phyloP scores from a whole-genome alignment of 1,139 yeast genomes.

The Suzukiozyma palmioleophila region DNA sequence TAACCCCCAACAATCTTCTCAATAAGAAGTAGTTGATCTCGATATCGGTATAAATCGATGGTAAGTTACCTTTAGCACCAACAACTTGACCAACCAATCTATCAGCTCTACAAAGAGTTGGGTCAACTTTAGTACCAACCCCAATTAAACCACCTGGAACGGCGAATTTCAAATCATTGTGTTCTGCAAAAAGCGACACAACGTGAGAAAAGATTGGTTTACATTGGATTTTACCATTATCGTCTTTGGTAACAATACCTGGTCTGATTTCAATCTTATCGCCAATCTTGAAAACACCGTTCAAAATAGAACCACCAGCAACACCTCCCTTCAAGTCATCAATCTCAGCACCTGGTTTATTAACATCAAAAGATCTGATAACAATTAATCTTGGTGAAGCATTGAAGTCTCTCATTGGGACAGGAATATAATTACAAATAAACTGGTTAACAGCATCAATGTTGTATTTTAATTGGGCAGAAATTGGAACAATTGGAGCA shows the following conservation, averaged over 20 bases:
- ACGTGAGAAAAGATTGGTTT: slow-evolving; percentile 93
- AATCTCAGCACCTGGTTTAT: slow-evolving; percentile 97
- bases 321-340: slow-evolving; percentile 99
- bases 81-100: slow-evolving; percentile 98
- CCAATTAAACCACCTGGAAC: slow-evolving; percentile 99
- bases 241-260: slow-evolving; percentile 95
- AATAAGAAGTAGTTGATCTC: slow-evolving; percentile 95
- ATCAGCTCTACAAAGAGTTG: slow-evolving; percentile 98
- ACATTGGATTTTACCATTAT: slow-evolving; percentile 89
- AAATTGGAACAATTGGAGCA: slow-evolving; percentile 97
- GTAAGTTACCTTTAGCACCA: slow-evolving; percentile 94
- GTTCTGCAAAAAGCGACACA: slow-evolving; percentile 93
- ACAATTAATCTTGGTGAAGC: slow-evolving; percentile 95
- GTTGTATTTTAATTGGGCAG: slow-evolving; percentile 97
- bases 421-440: slow-evolving; percentile 92
- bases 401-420: slow-evolving; percentile 90
- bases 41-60: slow-evolving; percentile 93
- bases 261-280: slow-evolving; percentile 99
- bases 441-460: slow-evolving; percentile 98
- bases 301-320: slow-evolving; percentile 97
- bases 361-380: slow-evolving; percentile 97
- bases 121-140: slow-evolving; percentile 98
- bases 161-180: slow-evolving; percentile 95
- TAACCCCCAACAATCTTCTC: slow-evolving; percentile 96
- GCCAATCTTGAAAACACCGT: slow-evolving; percentile 94